phyloP scores from a whole-genome alignment of 139 green algal genomes.

The Klebsormidium nitens region DNA sequence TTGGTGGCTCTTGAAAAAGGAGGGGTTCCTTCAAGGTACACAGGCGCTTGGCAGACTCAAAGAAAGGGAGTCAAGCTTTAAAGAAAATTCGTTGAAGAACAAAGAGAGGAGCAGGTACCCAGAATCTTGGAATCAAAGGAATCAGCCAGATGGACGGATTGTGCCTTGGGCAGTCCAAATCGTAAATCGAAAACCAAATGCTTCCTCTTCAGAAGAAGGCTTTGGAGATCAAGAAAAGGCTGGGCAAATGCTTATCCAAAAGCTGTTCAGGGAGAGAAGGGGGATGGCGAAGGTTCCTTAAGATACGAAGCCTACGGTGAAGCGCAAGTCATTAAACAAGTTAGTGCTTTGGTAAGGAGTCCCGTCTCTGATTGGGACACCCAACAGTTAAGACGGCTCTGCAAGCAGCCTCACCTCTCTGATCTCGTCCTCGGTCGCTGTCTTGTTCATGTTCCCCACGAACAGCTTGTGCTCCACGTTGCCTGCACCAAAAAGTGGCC shows the following conservation, averaged over 20 bases:
- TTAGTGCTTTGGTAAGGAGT: background rate
- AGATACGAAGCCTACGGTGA: conserved; percentile 1
- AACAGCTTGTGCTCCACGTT: conserved; percentile 42
- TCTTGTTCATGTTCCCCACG: conserved; percentile 27
- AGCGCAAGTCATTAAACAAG: conserved; percentile 6
- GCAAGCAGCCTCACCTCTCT: conserved; percentile 15
- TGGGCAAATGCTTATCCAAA: background rate
- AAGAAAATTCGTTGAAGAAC: background rate
- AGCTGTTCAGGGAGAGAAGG: too few relatives aligned
- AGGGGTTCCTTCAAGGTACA: conserved; percentile 5
- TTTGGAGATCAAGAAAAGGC: too few relatives aligned
- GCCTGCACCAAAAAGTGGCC: conserved; percentile 15
- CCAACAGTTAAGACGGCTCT: background rate
- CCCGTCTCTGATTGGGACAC: background rate
- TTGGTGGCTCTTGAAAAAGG: conserved; percentile 1
- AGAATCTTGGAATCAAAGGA: too few relatives aligned
- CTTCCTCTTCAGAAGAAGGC: too few relatives aligned
- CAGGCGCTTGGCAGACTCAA: background rate
- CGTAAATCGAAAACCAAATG: too few relatives aligned
- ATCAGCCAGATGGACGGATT: too few relatives aligned
- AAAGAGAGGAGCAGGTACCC: background rate
- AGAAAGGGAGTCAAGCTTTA: background rate
- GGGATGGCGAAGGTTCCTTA: conserved; percentile 5
- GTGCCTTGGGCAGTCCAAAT: too few relatives aligned
- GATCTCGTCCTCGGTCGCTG: conserved; percentile 10